These are phyloP conservation scores for Trametes punicea DNA, from an alignment of 768 basidiomycete genomes.

Conservation along the genomic window DNA sequence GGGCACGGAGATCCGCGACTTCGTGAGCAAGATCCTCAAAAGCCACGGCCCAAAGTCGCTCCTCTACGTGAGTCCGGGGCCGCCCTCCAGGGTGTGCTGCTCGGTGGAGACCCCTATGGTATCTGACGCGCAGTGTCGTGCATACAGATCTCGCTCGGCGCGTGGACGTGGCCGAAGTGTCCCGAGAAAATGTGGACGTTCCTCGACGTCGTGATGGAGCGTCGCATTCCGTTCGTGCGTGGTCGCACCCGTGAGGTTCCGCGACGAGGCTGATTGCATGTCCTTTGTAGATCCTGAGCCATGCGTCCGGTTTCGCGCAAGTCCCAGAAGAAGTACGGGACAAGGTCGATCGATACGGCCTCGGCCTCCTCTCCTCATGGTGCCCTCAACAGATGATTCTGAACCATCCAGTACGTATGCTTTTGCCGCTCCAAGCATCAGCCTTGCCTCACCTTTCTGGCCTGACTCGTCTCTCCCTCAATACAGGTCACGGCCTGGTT, in stretches of 20 bases:
- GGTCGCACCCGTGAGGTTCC: too few species aligned
- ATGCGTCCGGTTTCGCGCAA: conserved; percentile 8
- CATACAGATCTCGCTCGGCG: conserved; percentile 21
- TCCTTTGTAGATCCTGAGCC: conserved; percentile 16
- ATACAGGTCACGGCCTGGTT: conserved; percentile 17
- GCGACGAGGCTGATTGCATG: background rate
- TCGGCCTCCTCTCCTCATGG: conserved; percentile 23
- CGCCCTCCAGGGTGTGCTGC: background rate
- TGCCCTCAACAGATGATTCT: conserved; percentile 25
- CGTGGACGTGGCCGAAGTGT: conserved; percentile 20
- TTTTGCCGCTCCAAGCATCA: background rate
- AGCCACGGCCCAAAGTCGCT: conserved; percentile 20
- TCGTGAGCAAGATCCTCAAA: conserved; percentile 11
- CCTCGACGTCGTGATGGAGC: conserved; percentile 21
- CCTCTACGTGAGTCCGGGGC: conserved; percentile 15
- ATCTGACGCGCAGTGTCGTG: background rate
- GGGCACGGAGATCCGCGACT: conserved; percentile 15
- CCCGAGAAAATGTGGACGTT: conserved; percentile 21
- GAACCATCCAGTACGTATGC: conserved; percentile 17
- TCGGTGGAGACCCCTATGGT: too few species aligned
- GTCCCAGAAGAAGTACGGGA: conserved; percentile 12
- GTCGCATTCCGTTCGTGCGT: conserved; percentile 21
- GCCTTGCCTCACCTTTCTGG: background rate
- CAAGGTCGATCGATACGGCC: conserved; percentile 12
- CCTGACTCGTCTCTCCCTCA: background rate